Evolutionary conservation across 2,329 filamentous ascomycete species (phyloP).

Genomic region (Verticillium isaacii): DNA sequence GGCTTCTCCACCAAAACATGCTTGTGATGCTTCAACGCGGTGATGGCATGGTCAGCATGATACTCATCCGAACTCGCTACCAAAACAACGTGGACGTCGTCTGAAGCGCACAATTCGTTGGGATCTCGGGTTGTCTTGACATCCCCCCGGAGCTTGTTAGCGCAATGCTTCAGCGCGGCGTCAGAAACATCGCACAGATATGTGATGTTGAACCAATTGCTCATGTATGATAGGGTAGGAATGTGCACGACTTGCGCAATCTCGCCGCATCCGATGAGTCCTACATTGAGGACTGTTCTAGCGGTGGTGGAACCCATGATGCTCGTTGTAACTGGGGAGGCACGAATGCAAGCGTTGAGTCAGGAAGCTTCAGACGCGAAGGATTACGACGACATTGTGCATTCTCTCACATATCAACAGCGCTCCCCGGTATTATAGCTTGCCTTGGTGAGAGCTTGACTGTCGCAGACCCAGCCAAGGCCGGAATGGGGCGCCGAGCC

Average conservation of each 20-base stretch:
- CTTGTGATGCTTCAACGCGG: constrained; percentile 44
- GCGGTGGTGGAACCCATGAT: background rate
- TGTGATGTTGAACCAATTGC: background rate
- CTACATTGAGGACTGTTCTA: background rate
- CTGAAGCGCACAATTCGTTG: constrained; percentile 27
- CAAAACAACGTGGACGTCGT: constrained; percentile 44
- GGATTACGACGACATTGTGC: background rate
- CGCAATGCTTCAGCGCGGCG: background rate
- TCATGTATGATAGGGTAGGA: constrained; percentile 1
- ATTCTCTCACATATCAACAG: background rate
- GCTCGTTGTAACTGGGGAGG: background rate
- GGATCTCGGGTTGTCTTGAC: constrained; percentile 26
- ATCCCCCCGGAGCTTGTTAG: constrained; percentile 19
- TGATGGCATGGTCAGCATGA: constrained; percentile 41
- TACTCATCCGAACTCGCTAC: constrained; percentile 45
- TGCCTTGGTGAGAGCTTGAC: background rate
- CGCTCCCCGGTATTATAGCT: background rate
- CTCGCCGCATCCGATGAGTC: constrained; percentile 5
- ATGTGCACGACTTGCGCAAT: constrained; percentile 6
- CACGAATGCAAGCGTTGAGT: no score
- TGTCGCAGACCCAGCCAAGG: background rate
- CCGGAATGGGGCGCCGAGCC: background rate
- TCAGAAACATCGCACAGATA: constrained; percentile 5
- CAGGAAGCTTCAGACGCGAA: background rate
- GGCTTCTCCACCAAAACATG: constrained; percentile 54